Evolutionary conservation across 2,329 filamentous ascomycete genomes (phyloP).

Genomic region (Didymella segeticola): DNA sequence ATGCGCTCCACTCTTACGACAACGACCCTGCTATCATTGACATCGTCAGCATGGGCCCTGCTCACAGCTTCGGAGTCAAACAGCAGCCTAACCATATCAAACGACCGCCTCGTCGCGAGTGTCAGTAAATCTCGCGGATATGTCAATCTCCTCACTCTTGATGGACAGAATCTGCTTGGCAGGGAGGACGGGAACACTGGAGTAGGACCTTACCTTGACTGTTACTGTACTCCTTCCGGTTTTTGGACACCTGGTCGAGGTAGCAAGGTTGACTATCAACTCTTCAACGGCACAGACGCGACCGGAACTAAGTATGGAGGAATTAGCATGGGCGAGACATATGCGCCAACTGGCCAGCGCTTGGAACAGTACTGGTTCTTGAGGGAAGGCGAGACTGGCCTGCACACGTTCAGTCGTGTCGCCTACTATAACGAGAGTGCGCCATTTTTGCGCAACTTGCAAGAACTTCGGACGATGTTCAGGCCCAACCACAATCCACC

Average conservation of each 20-base stretch:
- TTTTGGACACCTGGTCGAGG: slow-evolving; percentile 62
- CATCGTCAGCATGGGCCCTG: slow-evolving; percentile 21
- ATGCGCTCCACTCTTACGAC: slow-evolving; percentile 22
- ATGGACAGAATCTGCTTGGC: slow-evolving; percentile 48
- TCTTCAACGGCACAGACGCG: slow-evolving; percentile 54
- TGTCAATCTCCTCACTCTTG: slow-evolving; percentile 54
- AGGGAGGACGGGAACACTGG: slow-evolving; percentile 25
- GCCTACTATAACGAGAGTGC: slow-evolving; percentile 64
- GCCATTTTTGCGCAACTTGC: slow-evolving; percentile 64
- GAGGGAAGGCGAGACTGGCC: slow-evolving; percentile 63
- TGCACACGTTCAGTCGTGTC: slow-evolving; percentile 61
- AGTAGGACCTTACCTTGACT: slow-evolving; percentile 48
- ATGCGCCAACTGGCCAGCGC: slow-evolving; percentile 62
- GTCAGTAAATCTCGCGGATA: slow-evolving; percentile 54
- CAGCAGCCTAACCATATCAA: slow-evolving; percentile 49
- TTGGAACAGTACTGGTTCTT: slow-evolving; percentile 70
- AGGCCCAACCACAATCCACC: slow-evolving; percentile 58
- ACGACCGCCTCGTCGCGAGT: slow-evolving; percentile 54
- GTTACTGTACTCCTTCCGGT: slow-evolving; percentile 50
- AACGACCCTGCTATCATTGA: slow-evolving; percentile 19
- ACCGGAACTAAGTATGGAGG: slow-evolving; percentile 62
- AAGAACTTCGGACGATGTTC: slow-evolving; percentile 66
- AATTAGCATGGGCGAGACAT: slow-evolving; percentile 65
- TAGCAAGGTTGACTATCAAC: slow-evolving; percentile 56
- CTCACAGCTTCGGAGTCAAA: slow-evolving; percentile 28